Conservation (phyloP, 208 protist genomes). For the Polymyxa betae region DNA sequence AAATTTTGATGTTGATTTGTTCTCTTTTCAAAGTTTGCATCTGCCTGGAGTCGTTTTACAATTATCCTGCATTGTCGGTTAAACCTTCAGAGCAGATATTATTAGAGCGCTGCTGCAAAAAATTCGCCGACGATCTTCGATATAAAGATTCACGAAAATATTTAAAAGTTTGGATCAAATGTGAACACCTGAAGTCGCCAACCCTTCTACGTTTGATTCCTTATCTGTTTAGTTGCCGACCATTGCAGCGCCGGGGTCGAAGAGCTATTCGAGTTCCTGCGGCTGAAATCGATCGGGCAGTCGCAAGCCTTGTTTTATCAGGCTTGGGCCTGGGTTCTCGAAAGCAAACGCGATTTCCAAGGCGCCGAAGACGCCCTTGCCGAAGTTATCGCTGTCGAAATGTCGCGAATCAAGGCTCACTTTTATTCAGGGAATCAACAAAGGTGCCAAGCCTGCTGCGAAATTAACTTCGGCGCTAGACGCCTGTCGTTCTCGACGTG, state of each 20-base stretch:
- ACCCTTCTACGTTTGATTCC: neutral
- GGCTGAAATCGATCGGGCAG: conserved; percentile 42
- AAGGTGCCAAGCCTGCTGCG: neutral
- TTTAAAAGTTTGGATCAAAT: neutral
- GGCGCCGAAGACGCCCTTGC: conserved; percentile 19
- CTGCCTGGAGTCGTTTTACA: no score
- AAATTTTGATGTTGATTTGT: no score
- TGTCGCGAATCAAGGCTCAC: no score
- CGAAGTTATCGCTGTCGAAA: no score
- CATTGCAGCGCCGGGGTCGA: neutral
- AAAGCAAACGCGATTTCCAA: conserved; percentile 19
- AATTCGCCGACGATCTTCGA: neutral
- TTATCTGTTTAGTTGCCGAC: neutral
- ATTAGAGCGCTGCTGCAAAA: conserved; percentile 1
- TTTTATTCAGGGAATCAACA: conserved; percentile 19
- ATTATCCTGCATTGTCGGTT: neutral
- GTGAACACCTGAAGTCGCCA: neutral
- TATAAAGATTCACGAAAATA: conserved; percentile 39
- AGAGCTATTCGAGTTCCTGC: conserved; percentile 44
- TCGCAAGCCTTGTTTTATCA: conserved; percentile 30
- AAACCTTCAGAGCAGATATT: neutral
- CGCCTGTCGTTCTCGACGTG: neutral
- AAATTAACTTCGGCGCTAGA: neutral
- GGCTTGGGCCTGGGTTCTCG: conserved; percentile 2
- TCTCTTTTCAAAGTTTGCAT: no score